Evolutionary conservation across 148 eudicot species (phyloP).

Genomic region (Fagopyrum esculentum): DNA sequence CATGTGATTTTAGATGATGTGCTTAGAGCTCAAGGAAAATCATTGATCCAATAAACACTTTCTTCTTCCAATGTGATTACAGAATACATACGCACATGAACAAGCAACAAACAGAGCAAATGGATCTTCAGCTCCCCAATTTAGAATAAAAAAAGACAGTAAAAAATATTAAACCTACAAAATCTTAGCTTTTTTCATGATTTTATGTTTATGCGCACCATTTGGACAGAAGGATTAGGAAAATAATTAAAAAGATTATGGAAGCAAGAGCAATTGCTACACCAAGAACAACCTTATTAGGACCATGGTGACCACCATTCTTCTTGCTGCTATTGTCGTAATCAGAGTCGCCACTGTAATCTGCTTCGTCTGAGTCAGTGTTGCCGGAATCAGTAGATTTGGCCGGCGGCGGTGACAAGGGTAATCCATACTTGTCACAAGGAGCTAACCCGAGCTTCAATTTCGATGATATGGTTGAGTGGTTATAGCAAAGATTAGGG

Average conservation of each 20-base stretch:
- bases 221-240: constrained; percentile 56
- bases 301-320: constrained; percentile 41
- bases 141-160: not conserved
- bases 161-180: not conserved
- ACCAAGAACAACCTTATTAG: constrained; percentile 88
- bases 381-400: constrained; percentile 21
- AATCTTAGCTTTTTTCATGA: not conserved
- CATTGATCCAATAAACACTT: not conserved
- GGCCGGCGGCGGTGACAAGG: constrained; percentile 65
- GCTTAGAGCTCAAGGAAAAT: constrained; percentile 1
- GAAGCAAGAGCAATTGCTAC: constrained; percentile 78
- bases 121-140: not conserved
- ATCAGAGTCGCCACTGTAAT: constrained; percentile 19
- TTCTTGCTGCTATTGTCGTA: constrained; percentile 27
- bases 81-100: not conserved
- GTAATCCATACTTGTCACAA: constrained; percentile 76
- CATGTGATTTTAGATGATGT: not conserved
- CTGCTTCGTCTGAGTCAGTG: constrained; percentile 24
- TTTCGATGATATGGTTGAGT: constrained; percentile 34
- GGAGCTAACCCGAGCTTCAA: constrained; percentile 78
- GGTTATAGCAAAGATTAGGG: constrained; percentile 67
- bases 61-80: not conserved
- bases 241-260: constrained; percentile 69
- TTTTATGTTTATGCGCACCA: constrained; percentile 42
- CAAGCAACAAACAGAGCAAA: not conserved